Conservation (phyloP, 371 early-diverging fungal species). For the Zychaea mexicana region DNA sequence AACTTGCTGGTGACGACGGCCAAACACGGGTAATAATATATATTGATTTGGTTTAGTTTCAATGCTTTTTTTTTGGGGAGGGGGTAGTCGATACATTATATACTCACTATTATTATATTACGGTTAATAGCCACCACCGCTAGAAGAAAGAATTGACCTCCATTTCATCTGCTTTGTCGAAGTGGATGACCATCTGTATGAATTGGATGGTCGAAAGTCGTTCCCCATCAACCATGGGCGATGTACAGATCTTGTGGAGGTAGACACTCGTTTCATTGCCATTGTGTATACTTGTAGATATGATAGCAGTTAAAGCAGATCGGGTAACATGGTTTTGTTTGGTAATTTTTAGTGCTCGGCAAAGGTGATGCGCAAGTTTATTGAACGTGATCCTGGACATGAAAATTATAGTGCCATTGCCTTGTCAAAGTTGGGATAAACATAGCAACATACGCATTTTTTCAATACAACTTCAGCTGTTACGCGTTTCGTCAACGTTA, state of each 20-base stretch:
- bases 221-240: slow-evolving; percentile 82
- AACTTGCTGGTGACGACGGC: slow-evolving; percentile 59
- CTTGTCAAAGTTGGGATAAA: slow-evolving; percentile 22
- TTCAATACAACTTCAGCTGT: too few relatives aligned
- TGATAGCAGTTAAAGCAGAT: not conserved
- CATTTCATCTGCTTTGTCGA: slow-evolving; percentile 83
- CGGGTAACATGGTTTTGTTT: not conserved
- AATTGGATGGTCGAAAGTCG: slow-evolving; percentile 80
- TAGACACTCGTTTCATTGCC: slow-evolving; percentile 13
- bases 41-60: not conserved
- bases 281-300: not conserved
- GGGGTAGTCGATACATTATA: too few relatives aligned
- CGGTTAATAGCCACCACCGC: slow-evolving; percentile 54
- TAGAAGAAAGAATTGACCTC: slow-evolving; percentile 69
- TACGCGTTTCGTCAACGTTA: too few relatives aligned
- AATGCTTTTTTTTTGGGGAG: too few relatives aligned
- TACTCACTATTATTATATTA: not conserved
- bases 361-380: slow-evolving; percentile 64
- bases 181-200: slow-evolving; percentile 72
- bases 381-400: slow-evolving; percentile 66
- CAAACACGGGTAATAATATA: slow-evolving; percentile 61
- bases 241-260: slow-evolving; percentile 57
- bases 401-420: slow-evolving; percentile 69
- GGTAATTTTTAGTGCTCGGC: slow-evolving; percentile 53
- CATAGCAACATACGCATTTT: too few relatives aligned